Percentiles rank a stretch among this genome's conserved stretches.
phyloP scores from a whole-genome alignment of 116 monocot genomes.

The Dioscorea cayenensis region DNA sequence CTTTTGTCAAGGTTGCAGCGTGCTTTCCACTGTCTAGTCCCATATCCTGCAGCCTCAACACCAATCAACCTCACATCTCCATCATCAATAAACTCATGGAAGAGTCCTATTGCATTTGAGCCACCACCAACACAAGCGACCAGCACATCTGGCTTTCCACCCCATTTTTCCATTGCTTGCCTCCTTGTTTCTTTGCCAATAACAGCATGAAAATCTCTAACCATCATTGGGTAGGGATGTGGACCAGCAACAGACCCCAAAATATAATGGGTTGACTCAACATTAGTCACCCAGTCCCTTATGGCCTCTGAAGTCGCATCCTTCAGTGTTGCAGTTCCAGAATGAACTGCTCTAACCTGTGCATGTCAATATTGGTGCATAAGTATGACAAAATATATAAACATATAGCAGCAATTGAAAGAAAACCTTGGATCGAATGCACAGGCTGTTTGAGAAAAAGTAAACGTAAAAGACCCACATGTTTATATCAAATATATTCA shows the following conservation, averaged over 20 bases:
- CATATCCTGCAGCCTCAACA: constrained; percentile 86
- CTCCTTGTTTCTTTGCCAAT: constrained; percentile 85
- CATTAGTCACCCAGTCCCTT: constrained; percentile 89
- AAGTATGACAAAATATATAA: not conserved
- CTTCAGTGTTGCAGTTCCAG: constrained; percentile 81
- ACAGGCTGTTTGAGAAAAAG: no score
- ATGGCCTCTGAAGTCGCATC: constrained; percentile 92
- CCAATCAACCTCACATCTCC: constrained; percentile 67
- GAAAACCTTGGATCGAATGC: no score
- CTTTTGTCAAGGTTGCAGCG: constrained; percentile 84
- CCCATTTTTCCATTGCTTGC: constrained; percentile 80
- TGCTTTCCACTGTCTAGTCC: constrained; percentile 73
- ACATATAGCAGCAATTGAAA: no score
- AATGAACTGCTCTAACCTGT: constrained; percentile 77
- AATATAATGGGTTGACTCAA: constrained; percentile 87
- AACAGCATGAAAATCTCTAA: constrained; percentile 85
- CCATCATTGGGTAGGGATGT: constrained; percentile 96
- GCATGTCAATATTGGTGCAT: not conserved
- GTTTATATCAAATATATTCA: no score
- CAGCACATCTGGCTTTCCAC: constrained; percentile 79
- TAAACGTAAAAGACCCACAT: no score
- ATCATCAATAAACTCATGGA: constrained; percentile 88
- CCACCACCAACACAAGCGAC: constrained; percentile 97
- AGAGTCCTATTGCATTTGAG: constrained; percentile 92
- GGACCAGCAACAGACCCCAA: constrained; percentile 83